Conservation (phyloP, 306 rosid species). For the Corylus avellana region DNA sequence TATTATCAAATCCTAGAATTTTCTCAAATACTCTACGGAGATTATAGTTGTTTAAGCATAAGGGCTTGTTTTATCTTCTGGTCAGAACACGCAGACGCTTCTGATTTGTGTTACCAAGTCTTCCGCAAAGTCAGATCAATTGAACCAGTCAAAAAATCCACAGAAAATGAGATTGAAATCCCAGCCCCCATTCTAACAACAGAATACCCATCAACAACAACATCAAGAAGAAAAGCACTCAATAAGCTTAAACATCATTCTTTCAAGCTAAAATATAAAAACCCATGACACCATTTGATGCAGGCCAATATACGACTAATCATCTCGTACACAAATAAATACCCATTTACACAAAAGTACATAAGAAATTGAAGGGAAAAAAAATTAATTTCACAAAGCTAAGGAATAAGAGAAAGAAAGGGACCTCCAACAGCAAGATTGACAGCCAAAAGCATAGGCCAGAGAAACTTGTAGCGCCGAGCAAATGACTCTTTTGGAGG, state of each 20-base stretch:
- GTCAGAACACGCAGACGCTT: too few relatives aligned
- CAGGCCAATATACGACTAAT: background rate
- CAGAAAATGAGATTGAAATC: background rate
- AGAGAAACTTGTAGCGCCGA: conserved; percentile 74
- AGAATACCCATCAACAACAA: background rate
- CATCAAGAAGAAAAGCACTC: background rate
- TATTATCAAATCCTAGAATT: too few relatives aligned
- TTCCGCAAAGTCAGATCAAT: background rate
- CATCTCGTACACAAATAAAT: background rate
- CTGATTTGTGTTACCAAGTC: too few relatives aligned
- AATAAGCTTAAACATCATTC: background rate
- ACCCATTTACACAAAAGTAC: background rate
- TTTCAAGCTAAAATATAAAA: conserved; percentile 12
- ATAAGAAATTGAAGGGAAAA: background rate
- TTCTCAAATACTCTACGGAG: too few relatives aligned
- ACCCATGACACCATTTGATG: background rate
- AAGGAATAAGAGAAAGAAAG: conserved; percentile 19
- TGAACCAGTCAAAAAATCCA: background rate
- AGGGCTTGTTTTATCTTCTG: too few relatives aligned
- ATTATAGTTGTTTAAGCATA: too few relatives aligned
- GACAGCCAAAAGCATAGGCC: conserved; percentile 83
- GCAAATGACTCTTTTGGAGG: conserved; percentile 68
- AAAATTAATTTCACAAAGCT: background rate
- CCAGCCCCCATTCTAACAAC: background rate
- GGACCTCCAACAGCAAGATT: conserved; percentile 89